Conservation (phyloP, 2,329 filamentous ascomycete genomes). For the Colletotrichum nymphaeae region DNA sequence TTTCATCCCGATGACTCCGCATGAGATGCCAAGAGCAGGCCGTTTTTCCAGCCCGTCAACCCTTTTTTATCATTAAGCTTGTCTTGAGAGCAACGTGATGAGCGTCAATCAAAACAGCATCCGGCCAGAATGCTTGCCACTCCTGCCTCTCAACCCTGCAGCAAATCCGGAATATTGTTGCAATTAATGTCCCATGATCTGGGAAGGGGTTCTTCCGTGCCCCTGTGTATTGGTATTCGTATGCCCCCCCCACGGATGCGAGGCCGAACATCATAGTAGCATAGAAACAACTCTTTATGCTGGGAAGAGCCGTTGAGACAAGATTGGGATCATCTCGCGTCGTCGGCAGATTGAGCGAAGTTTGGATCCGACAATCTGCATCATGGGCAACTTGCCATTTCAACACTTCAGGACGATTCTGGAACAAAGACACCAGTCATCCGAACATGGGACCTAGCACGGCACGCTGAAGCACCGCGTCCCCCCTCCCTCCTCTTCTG, state of each 20-base stretch:
- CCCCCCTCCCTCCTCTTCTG: neutral
- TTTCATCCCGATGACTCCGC: constrained; percentile 10
- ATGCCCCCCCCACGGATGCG: constrained; percentile 2
- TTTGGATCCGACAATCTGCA: constrained; percentile 29
- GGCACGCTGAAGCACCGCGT: constrained; percentile 26
- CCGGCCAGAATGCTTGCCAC: constrained; percentile 6
- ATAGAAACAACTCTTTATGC: constrained; percentile 16
- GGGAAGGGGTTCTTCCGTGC: constrained; percentile 1
- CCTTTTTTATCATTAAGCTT: constrained; percentile 21
- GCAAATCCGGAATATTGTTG: constrained; percentile 38
- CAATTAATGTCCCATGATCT: constrained; percentile 27
- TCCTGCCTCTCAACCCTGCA: constrained; percentile 29
- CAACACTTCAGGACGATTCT: constrained; percentile 29
- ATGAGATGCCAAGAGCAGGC: constrained; percentile 18
- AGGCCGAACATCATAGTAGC: neutral
- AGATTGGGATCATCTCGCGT: constrained; percentile 35
- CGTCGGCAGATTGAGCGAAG: neutral
- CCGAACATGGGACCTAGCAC: constrained; percentile 36
- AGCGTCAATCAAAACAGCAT: constrained; percentile 26
- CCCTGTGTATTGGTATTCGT: neutral
- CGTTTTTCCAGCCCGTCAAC: neutral
- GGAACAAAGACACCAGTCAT: constrained; percentile 36
- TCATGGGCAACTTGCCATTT: constrained; percentile 12
- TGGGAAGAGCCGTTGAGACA: constrained; percentile 19
- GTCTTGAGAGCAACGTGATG: constrained; percentile 16